A percentile compares a stretch with the other conserved stretches of the same genome.
These are phyloP conservation scores for Gymnopilus junonius DNA, from an alignment of 768 basidiomycete species.

Conservation along the genomic window DNA sequence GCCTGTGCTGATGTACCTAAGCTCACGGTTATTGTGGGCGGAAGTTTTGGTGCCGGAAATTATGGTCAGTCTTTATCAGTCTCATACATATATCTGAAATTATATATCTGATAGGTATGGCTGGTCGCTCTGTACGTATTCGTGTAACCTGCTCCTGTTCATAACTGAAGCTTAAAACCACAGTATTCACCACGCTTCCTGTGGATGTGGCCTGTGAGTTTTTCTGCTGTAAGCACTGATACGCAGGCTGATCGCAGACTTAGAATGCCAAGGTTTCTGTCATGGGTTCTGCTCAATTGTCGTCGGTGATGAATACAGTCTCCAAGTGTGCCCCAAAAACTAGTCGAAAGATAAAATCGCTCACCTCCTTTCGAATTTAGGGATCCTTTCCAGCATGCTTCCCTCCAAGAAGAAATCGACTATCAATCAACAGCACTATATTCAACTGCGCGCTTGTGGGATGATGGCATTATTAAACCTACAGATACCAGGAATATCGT, in stretches of 20 bases:
- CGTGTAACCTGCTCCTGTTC: neutral
- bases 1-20: constrained; percentile 95
- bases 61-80: constrained; percentile 61
- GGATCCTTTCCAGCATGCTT: constrained; percentile 78
- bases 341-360: neutral
- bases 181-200: constrained; percentile 94
- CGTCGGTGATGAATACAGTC: constrained; percentile 90
- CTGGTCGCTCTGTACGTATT: constrained; percentile 81
- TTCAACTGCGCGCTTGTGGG: constrained; percentile 93
- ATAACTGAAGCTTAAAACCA: neutral
- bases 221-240: constrained; percentile 1
- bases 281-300: constrained; percentile 94
- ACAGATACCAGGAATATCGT: constrained; percentile 88
- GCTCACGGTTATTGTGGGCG: constrained; percentile 90
- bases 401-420: constrained; percentile 84
- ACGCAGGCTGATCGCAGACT: constrained; percentile 7
- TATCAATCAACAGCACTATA: constrained; percentile 86
- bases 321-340: constrained; percentile 60
- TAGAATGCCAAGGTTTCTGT: constrained; percentile 93
- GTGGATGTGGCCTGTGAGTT: constrained; percentile 96
- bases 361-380: constrained; percentile 36
- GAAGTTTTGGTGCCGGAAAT: constrained; percentile 94
- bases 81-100: neutral
- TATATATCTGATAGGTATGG: constrained; percentile 67
- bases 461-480: constrained; percentile 90